phyloP scores from a whole-genome alignment of 805 yeast species.

The Groenewaldozyma salmanticensis region DNA sequence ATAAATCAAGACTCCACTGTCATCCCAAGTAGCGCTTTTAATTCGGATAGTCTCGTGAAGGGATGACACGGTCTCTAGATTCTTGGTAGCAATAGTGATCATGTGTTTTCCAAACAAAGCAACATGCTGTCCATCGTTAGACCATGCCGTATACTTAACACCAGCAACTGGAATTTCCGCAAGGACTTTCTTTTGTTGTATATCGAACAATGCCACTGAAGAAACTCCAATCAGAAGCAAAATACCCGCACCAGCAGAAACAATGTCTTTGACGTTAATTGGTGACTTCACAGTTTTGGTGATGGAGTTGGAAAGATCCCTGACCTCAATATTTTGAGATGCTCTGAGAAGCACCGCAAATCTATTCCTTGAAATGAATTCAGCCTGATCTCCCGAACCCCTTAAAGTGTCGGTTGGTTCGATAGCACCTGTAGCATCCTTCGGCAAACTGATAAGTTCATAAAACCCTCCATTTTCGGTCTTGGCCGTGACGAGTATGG shows the following conservation, averaged over 20 bases:
- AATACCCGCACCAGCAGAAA: constrained; percentile 72
- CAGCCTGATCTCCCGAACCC: constrained; percentile 78
- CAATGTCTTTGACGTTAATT: constrained; percentile 55
- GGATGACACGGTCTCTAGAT: constrained; percentile 65
- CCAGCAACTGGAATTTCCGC: constrained; percentile 61
- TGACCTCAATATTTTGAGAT: constrained; percentile 62
- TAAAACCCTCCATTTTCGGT: constrained; percentile 43
- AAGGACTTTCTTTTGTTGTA: constrained; percentile 78
- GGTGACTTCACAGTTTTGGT: constrained; percentile 66
- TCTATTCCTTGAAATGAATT: constrained; percentile 90
- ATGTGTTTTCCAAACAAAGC: constrained; percentile 90
- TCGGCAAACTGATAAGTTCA: constrained; percentile 69
- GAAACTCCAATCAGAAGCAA: constrained; percentile 64
- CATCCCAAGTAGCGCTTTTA: constrained; percentile 97
- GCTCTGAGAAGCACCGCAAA: constrained; percentile 70
- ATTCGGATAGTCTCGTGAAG: constrained; percentile 95
- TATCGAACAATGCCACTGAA: constrained; percentile 75
- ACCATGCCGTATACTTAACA: constrained; percentile 86
- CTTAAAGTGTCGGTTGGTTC: constrained; percentile 75
- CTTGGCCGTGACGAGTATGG: constrained; percentile 73
- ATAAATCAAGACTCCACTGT: constrained; percentile 79
- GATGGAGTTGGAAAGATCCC: constrained; percentile 69
- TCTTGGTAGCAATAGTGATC: constrained; percentile 75
- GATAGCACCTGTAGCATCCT: constrained; percentile 84
- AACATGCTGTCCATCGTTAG: constrained; percentile 73